Conservation (phyloP, 495 filamentous ascomycete genomes). For the Jackrogersella multiformis region DNA sequence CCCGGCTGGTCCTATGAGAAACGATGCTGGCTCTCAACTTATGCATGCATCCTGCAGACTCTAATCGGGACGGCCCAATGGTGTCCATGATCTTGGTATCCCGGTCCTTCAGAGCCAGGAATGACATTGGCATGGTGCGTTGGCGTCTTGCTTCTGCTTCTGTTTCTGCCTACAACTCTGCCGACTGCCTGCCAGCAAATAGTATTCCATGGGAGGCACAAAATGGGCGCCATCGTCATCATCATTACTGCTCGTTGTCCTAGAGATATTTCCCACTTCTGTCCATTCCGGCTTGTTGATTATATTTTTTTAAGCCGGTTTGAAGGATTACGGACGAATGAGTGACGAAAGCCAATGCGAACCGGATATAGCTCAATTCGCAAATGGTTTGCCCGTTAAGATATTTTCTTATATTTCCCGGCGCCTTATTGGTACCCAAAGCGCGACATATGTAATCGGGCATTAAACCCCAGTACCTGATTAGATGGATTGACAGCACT, state of each 20-base stretch:
- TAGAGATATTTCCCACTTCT: constrained; percentile 9
- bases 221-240: constrained; percentile 34
- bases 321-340: constrained; percentile 14
- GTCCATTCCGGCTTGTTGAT: constrained; percentile 4
- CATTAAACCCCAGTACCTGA: constrained; percentile 34
- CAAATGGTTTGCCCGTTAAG: constrained; percentile 11
- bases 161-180: constrained; percentile 23
- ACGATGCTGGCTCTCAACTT: constrained; percentile 12
- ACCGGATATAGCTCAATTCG: constrained; percentile 22
- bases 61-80: constrained; percentile 27
- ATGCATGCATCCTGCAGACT: constrained; percentile 37
- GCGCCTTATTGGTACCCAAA: constrained; percentile 43
- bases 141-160: constrained; percentile 34
- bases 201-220: constrained; percentile 16
- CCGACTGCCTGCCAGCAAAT: constrained; percentile 35
- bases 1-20: constrained; percentile 25
- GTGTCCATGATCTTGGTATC: constrained; percentile 3
- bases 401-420: constrained; percentile 19
- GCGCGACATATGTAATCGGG: constrained; percentile 36
- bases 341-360: constrained; percentile 16
- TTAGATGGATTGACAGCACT: constrained; percentile 31
- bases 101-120: constrained; percentile 23
- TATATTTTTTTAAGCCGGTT: constrained; percentile 29
- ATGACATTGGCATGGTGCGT: constrained; percentile 34
- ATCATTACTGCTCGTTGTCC: constrained; percentile 19